These are phyloP conservation scores for Cladophialophora psammophila DNA, from an alignment of 2,329 filamentous ascomycete genomes.

Conservation along the genomic window DNA sequence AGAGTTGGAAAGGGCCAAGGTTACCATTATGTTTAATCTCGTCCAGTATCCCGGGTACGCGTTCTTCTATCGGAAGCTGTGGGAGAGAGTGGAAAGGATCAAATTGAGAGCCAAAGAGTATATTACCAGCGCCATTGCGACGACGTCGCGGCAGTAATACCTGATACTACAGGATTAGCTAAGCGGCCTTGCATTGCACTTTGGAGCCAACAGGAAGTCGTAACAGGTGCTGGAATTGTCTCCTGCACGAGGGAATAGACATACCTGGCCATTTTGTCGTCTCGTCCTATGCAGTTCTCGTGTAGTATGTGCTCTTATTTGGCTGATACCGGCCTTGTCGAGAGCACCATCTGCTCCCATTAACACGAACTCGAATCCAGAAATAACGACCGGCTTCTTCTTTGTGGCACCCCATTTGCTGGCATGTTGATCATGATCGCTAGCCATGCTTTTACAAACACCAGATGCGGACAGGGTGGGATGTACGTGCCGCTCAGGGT, in stretches of 20 bases:
- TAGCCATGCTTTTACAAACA: constrained; percentile 17
- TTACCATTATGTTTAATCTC: constrained; percentile 29
- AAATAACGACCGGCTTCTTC: constrained; percentile 5
- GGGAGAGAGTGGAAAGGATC: constrained; percentile 26
- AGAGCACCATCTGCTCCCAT: constrained; percentile 30
- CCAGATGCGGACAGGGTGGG: constrained; percentile 11
- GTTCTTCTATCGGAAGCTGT: constrained; percentile 21
- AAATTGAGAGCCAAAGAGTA: constrained; percentile 27
- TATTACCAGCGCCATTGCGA: constrained; percentile 20
- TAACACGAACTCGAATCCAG: constrained; percentile 30
- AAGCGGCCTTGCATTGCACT: neutral
- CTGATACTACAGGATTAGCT: constrained; percentile 12
- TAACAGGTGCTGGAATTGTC: neutral
- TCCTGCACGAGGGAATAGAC: neutral
- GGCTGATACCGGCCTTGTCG: constrained; percentile 29
- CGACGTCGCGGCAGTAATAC: constrained; percentile 10
- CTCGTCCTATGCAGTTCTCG: constrained; percentile 29
- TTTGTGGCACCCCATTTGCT: neutral
- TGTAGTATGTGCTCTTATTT: constrained; percentile 35
- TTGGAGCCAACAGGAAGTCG: neutral
- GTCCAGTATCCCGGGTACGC: constrained; percentile 27
- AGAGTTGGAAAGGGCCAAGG: neutral
- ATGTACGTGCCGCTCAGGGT: neutral
- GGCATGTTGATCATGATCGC: constrained; percentile 5
- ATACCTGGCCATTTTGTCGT: constrained; percentile 27